These are phyloP conservation scores for Mortierella sp. DNA, from an alignment of 371 early-diverging fungal genomes.

Conservation along the genomic window DNA sequence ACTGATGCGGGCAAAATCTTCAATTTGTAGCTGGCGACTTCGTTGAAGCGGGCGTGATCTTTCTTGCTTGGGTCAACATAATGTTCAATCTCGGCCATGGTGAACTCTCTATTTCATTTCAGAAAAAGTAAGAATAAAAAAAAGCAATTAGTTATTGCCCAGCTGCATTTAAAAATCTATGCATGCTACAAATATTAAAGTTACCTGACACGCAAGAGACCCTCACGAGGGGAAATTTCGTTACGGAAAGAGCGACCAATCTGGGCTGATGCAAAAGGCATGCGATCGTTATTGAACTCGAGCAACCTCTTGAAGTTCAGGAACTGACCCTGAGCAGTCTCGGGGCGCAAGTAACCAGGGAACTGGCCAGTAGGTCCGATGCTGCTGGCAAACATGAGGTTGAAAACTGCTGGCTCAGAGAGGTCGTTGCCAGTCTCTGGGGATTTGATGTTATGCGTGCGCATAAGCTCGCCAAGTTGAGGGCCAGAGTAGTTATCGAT, in stretches of 20 bases:
- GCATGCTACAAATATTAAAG: background rate
- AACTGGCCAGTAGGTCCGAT: constrained; percentile 99
- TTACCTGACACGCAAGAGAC: constrained; percentile 97
- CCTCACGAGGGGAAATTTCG: constrained; percentile 99
- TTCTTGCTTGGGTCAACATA: constrained; percentile 98
- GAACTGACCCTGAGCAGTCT: constrained; percentile 99
- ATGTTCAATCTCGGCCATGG: constrained; percentile 99
- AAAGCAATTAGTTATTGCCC: background rate
- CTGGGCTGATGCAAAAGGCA: constrained; percentile 99
- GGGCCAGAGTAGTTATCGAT: constrained; percentile 95
- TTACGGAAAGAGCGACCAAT: constrained; percentile 99
- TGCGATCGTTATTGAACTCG: constrained; percentile 97
- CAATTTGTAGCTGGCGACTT: constrained; percentile 84
- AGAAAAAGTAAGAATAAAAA: background rate
- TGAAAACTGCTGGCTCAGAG: constrained; percentile 95
- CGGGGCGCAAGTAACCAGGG: constrained; percentile 95
- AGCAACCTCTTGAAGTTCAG: constrained; percentile 98
- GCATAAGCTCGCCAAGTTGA: constrained; percentile 91
- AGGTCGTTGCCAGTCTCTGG: constrained; percentile 94
- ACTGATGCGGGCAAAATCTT: constrained; percentile 83
- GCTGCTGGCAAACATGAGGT: constrained; percentile 99
- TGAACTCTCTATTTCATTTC: constrained; percentile 88
- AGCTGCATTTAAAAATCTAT: background rate
- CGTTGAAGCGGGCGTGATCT: constrained; percentile 92
- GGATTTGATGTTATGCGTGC: constrained; percentile 89